Conservation (phyloP, 805 yeast genomes). For the Diddensiella transvaalensis region DNA sequence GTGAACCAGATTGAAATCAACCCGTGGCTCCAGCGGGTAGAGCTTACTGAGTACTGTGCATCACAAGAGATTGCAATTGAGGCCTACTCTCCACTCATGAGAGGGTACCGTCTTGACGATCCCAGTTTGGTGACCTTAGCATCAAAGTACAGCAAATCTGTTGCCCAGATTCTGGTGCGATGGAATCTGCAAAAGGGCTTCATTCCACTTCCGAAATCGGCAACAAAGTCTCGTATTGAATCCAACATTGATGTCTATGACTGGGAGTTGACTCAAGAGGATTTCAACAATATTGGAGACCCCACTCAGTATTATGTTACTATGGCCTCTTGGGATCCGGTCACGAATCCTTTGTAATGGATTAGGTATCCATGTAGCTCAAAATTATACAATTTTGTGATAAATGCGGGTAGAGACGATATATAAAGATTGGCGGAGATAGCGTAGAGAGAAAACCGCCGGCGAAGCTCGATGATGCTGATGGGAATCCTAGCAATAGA, state of each 20-base stretch:
- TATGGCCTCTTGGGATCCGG: constrained; percentile 14
- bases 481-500: too few relatives aligned
- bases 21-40: constrained; percentile 61
- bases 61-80: constrained; percentile 55
- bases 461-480: too few relatives aligned
- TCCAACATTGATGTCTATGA: constrained; percentile 54
- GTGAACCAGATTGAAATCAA: constrained; percentile 84
- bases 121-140: constrained; percentile 53
- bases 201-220: constrained; percentile 75
- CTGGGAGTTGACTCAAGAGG: constrained; percentile 35
- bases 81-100: constrained; percentile 77
- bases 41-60: constrained; percentile 50
- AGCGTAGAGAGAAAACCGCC: too few relatives aligned
- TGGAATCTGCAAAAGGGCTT: constrained; percentile 49
- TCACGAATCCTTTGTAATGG: too few relatives aligned
- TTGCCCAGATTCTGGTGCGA: constrained; percentile 52
- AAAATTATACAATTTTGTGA: too few relatives aligned
- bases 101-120: constrained; percentile 57
- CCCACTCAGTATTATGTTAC: constrained; percentile 19
- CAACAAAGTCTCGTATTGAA: constrained; percentile 51
- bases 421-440: too few relatives aligned
- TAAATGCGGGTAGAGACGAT: too few relatives aligned
- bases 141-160: constrained; percentile 44
- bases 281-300: constrained; percentile 29
- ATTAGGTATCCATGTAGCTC: too few relatives aligned